Percentiles rank a stretch among this genome's conserved stretches.
phyloP scores from a whole-genome alignment of 2,329 filamentous ascomycete species.

The Fusarium sacchari region DNA sequence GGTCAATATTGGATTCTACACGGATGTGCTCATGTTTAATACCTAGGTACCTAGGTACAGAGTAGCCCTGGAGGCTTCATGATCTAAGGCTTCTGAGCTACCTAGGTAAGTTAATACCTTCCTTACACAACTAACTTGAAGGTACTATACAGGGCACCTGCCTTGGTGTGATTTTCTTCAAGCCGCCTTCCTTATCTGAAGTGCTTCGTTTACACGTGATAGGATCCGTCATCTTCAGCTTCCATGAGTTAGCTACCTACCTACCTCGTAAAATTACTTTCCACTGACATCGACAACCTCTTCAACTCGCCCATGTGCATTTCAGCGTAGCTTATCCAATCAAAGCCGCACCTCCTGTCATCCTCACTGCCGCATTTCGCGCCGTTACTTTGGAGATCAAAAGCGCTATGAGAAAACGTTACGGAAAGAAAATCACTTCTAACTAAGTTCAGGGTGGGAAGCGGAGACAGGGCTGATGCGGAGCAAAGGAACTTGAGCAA shows the following conservation, averaged over 20 bases:
- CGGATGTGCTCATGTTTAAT: not conserved
- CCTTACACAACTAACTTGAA: conserved; percentile 10
- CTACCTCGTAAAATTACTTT: not conserved
- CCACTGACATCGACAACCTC: not conserved
- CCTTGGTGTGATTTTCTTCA: not conserved
- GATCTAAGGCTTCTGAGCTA: not conserved
- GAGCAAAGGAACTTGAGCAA: conserved; percentile 38
- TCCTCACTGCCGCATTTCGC: conserved; percentile 32
- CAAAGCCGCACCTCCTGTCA: conserved; percentile 1
- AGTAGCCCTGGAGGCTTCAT: not conserved
- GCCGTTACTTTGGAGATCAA: conserved; percentile 34
- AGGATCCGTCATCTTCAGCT: not conserved
- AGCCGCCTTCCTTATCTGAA: conserved; percentile 14
- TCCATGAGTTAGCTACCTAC: not conserved
- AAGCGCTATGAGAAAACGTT: conserved; percentile 16
- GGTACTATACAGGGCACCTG: not conserved
- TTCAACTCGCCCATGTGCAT: not conserved
- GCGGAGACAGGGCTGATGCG: conserved; percentile 35
- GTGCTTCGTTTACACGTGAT: not conserved
- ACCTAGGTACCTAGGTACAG: too few relatives aligned
- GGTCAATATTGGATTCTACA: not conserved
- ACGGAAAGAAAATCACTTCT: conserved; percentile 26
- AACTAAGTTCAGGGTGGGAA: conserved; percentile 21
- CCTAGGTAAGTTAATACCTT: not conserved
- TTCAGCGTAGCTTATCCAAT: conserved; percentile 21